Evolutionary conservation across 2,329 filamentous ascomycete species (phyloP), one percentile per base, ranked within the genome.

Genomic region (Trichoderma polysporum): DNA sequence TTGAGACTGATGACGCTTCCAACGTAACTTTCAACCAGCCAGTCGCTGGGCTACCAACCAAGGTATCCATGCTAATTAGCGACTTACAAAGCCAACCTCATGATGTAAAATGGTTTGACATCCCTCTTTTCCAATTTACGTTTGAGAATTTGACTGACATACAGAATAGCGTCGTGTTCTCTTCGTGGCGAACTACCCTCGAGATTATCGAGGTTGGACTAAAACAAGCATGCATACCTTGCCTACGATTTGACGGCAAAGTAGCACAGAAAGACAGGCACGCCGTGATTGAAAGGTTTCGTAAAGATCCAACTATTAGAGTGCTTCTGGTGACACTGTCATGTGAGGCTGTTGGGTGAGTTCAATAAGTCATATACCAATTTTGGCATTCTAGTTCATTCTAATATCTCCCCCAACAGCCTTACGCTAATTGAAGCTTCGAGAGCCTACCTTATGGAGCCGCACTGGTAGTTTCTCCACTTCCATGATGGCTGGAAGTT

Each of bases 261-360:
- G 77, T 83, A 0, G 76, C 77, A 0, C 79, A 80, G 12, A 78
- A 75, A 1, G 78, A 83, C 0, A 74, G 84, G 3, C 77, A 81
- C 6, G 52, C 68, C 0, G 78, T 81, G 0, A 70, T 86, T 0
- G 69, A 81, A 0, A 72, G 65, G 4, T 85, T 86, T 69, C 75
- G 75, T 1, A 70, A 57, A 0, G 77, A 85, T 10, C 72, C 77
- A 0, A 66, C 39, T 0, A 70, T 82, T 3, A 73, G 75, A 0
- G 80, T 86, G 4, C 77, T 85, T 63, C 75, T 86, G 0, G 71
- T 86, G 1, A 85, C 84, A 0, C 72, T 86, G 1, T 79, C 80
- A 0, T 86, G 84, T 61, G 85, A 82, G 39, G 82, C 83, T n/a
- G 80, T 82, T 25, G 83, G 84, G 82, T 83, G 71, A 73, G 79